Evolutionary conservation across 2,329 filamentous ascomycete species (phyloP), one percentile per base, ranked within the genome.

Genomic region (Xylariales sp.): DNA sequence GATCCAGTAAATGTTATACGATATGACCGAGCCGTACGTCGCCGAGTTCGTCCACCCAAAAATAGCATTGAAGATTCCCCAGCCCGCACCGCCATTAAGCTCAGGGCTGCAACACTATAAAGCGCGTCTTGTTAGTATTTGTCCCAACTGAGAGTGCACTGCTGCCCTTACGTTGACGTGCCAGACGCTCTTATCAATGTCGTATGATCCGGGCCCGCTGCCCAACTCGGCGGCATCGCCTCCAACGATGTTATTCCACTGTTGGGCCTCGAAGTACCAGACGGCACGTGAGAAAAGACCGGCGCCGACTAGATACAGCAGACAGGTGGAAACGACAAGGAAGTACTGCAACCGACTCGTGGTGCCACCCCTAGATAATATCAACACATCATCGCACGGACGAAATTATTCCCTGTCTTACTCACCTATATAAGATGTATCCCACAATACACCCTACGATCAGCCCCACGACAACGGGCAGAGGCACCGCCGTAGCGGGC

Each of bases 1-100:
- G 58, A 96, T 80, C 94, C 93, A 97, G 82, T 97, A 97, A 16
- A 95, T 66, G 77, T 96, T 97, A 82, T 97, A 97, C 1, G 91
- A 90, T 70, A 97, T 89, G 71, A 97, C 91, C 0, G 92, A 94
- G 59, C 93, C 93, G 74, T 95, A 94, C 1, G 93, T 97, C 5
- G 92, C 94, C 12, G 91, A 93, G 82, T 97, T 97, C 69, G 89
- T 87, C 94, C 94, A 97, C 66, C 94, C 93, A 10, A 97, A 84
- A 61, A 97, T 85, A 66, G 92, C 89, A 74, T 97, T 95, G 84
- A 97, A 93, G 72, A 97, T 89, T 63, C 92, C 93, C 93, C 93
- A 97, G 52, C 91, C 92, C 45, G 90, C 89, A 55, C 91, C 91
- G 34, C 91, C 91, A 69, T 93, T 90, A 46, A 90, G 80, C 60